Evolutionary conservation across 2,329 filamentous ascomycete species (phyloP).

Genomic region (Nemania sp.): DNA sequence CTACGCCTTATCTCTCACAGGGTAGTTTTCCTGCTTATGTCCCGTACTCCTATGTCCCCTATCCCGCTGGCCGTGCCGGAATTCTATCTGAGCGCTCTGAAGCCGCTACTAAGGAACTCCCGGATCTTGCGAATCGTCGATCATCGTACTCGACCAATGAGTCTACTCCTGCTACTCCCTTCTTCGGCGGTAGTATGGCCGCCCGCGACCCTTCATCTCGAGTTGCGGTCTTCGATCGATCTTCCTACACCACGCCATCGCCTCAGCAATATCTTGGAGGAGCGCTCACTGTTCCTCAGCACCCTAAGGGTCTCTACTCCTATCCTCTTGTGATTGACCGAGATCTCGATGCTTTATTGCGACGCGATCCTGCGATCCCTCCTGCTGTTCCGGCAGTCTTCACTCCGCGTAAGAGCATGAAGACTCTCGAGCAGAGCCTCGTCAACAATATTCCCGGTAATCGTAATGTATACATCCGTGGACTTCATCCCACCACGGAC

Average conservation of each 20-base stretch:
- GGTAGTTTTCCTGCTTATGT: constrained; percentile 41
- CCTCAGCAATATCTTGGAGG: constrained; percentile 59
- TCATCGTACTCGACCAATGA: constrained; percentile 70
- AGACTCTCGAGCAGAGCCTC: constrained; percentile 90
- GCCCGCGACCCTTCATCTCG: constrained; percentile 64
- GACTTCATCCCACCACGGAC: constrained; percentile 91
- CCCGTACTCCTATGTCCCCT: constrained; percentile 50
- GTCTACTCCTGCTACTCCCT: constrained; percentile 67
- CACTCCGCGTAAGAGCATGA: constrained; percentile 80
- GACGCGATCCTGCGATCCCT: constrained; percentile 81
- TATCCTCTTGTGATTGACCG: constrained; percentile 47
- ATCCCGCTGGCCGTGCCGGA: constrained; percentile 55
- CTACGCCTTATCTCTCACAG: constrained; percentile 43
- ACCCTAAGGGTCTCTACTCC: constrained; percentile 46
- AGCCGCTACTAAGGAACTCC: constrained; percentile 56
- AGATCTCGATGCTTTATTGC: constrained; percentile 65
- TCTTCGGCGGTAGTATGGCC: constrained; percentile 60
- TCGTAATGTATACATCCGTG: constrained; percentile 97
- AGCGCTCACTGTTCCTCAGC: constrained; percentile 36
- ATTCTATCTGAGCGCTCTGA: constrained; percentile 51
- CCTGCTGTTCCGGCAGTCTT: constrained; percentile 87
- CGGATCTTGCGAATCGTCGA: constrained; percentile 66
- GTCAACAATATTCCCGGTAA: constrained; percentile 91
- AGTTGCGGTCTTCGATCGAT: constrained; percentile 63
- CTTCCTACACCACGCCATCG: constrained; percentile 69